Evolutionary conservation across 257 asterid species (phyloP).

Genomic region (Eucommia ulmoides): DNA sequence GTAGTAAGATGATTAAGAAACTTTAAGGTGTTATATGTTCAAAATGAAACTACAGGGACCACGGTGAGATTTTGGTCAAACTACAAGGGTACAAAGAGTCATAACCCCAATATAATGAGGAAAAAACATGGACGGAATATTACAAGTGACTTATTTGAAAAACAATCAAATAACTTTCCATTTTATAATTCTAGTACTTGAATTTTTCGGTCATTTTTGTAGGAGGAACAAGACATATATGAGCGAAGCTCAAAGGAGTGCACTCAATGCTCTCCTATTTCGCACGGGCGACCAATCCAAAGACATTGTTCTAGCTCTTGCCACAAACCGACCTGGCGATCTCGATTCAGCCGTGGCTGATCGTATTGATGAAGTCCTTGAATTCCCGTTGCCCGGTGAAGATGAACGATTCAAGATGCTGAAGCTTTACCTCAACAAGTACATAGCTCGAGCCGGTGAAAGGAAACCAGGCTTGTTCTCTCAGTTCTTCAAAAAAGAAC

Average conservation of each 20-base stretch:
- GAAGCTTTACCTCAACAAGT: conserved; percentile 66
- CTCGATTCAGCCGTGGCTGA: conserved; percentile 93
- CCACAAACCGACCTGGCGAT: conserved; percentile 93
- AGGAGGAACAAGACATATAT: conserved; percentile 92
- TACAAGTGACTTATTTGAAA: no score
- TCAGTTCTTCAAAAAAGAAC: conserved; percentile 37
- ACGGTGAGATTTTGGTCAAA: no score
- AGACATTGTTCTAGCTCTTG: conserved; percentile 88
- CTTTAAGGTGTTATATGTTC: no score
- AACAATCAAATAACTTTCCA: no score
- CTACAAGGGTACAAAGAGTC: no score
- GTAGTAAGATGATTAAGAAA: no score
- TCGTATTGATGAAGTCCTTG: conserved; percentile 91
- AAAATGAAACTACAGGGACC: no score
- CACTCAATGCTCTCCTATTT: conserved; percentile 82
- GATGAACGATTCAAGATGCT: conserved; percentile 77
- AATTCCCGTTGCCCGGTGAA: conserved; percentile 88
- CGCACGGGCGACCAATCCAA: conserved; percentile 97
- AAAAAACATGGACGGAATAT: no score
- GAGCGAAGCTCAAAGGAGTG: conserved; percentile 99
- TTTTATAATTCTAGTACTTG: no score
- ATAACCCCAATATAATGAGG: no score
- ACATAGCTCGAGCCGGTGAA: conserved; percentile 69
- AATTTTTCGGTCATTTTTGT: conserved; percentile 7
- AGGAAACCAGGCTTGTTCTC: conserved; percentile 55